Evolutionary conservation across 202 grass and related monocot species (phyloP).

Genomic region (Miscanthus sacchariflorus): DNA sequence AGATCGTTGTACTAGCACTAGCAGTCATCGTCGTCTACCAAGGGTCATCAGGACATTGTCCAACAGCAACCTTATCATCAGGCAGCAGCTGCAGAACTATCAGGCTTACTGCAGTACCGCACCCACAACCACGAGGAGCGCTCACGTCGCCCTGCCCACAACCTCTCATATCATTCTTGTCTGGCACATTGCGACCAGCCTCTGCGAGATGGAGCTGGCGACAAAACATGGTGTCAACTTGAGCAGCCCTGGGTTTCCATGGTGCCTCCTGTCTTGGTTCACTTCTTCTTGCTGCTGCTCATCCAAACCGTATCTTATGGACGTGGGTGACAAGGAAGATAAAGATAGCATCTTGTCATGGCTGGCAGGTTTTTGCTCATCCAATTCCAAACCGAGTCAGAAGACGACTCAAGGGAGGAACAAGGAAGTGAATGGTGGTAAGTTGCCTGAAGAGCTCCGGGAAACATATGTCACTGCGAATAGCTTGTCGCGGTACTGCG

Average conservation of each 20-base stretch:
- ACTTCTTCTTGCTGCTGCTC: background rate
- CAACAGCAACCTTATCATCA: no score
- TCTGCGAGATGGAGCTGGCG: background rate
- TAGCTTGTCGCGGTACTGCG: slow-evolving; percentile 43
- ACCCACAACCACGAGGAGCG: no score
- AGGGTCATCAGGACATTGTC: background rate
- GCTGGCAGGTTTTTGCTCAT: background rate
- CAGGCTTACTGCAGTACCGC: no score
- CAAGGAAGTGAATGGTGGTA: background rate
- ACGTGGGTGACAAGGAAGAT: background rate
- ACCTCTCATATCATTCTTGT: background rate
- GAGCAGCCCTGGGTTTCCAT: background rate
- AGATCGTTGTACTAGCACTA: no score
- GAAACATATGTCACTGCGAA: slow-evolving; percentile 24
- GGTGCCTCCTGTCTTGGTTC: background rate
- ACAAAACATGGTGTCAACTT: background rate
- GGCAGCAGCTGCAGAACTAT: no score
- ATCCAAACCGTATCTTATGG: background rate
- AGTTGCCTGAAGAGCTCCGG: background rate
- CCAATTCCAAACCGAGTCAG: background rate
- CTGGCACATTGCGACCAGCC: slow-evolving; percentile 4
- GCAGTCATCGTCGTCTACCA: background rate
- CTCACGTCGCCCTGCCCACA: background rate
- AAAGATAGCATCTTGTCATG: background rate
- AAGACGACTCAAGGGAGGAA: no score